Evolutionary conservation across 495 filamentous ascomycete genomes (phyloP).

Genomic region (Lasiosphaeris hirsuta): DNA sequence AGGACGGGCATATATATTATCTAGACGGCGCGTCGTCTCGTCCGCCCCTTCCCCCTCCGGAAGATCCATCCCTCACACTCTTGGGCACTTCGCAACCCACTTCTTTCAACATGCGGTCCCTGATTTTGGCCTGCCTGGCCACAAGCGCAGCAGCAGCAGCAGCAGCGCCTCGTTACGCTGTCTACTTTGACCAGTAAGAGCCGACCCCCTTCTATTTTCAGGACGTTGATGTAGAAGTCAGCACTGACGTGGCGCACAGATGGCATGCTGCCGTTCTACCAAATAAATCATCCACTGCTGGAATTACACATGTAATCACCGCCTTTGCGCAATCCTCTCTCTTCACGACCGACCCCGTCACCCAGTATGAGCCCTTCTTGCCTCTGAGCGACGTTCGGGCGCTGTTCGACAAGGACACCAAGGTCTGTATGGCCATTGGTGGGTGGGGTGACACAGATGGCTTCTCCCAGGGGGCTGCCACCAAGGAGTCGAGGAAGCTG

Average conservation of each 20-base stretch:
- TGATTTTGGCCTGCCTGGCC: slow-evolving; percentile 3
- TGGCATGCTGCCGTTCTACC: slow-evolving; percentile 33
- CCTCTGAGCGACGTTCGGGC: slow-evolving; percentile 44
- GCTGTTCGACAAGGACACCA: slow-evolving; percentile 51
- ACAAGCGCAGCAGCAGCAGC: neutral
- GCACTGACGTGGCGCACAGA: slow-evolving; percentile 1
- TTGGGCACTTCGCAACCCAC: neutral
- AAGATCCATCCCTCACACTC: neutral
- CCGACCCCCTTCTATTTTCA: too few species aligned
- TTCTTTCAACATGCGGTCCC: neutral
- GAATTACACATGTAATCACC: slow-evolving; percentile 56
- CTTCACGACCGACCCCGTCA: slow-evolving; percentile 47
- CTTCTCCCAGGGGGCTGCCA: slow-evolving; percentile 50
- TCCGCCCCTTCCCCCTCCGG: neutral
- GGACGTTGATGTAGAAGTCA: neutral
- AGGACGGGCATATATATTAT: too few species aligned
- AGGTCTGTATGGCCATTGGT: slow-evolving; percentile 61
- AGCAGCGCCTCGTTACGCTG: slow-evolving; percentile 1
- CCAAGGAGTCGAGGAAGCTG: slow-evolving; percentile 44
- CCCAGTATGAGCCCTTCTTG: slow-evolving; percentile 50
- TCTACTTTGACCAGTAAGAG: slow-evolving; percentile 18
- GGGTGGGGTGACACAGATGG: slow-evolving; percentile 62
- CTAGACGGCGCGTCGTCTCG: too few species aligned
- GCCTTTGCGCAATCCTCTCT: slow-evolving; percentile 52
- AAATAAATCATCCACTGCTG: slow-evolving; percentile 27